phyloP scores from a whole-genome alignment of 768 basidiomycete species.

The Ramaria sp. region DNA sequence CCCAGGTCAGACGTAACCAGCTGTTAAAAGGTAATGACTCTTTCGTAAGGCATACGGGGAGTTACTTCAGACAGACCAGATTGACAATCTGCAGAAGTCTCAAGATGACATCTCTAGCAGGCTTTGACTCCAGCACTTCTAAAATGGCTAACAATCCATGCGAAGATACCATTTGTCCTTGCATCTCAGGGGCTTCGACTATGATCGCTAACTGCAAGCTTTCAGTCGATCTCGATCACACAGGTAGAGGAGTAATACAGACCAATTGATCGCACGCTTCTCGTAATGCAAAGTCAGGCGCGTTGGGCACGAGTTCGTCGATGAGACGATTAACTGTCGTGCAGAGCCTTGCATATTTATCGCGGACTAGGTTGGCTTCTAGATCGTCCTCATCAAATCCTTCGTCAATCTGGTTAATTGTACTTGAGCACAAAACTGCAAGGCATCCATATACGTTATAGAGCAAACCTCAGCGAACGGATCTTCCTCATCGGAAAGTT shows the following conservation, averaged over 20 bases:
- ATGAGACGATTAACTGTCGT: conserved; percentile 75
- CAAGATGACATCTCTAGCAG: conserved; percentile 76
- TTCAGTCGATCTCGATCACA: conserved; percentile 1
- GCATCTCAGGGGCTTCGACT: conserved; percentile 74
- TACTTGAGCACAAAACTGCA: neutral
- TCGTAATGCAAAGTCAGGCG: conserved; percentile 72
- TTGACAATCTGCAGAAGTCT: conserved; percentile 86
- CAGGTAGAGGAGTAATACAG: conserved; percentile 16
- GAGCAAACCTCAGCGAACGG: conserved; percentile 80
- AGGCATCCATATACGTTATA: neutral
- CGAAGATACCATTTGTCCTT: conserved; percentile 75
- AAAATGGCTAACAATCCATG: conserved; percentile 94
- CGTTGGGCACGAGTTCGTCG: conserved; percentile 73
- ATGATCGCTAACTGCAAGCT: conserved; percentile 58
- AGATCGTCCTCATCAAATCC: conserved; percentile 87
- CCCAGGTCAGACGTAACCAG: conserved; percentile 58
- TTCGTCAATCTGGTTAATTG: conserved; percentile 67
- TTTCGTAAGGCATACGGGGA: neutral
- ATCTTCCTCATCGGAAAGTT: conserved; percentile 84
- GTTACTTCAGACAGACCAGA: conserved; percentile 38
- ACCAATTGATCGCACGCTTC: conserved; percentile 87
- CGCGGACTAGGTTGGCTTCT: conserved; percentile 84
- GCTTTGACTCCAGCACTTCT: conserved; percentile 83
- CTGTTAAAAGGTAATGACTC: conserved; percentile 15
- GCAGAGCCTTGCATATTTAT: conserved; percentile 85